phyloP scores from a whole-genome alignment of 495 filamentous ascomycete species.

The Aspergillus nidulans region DNA sequence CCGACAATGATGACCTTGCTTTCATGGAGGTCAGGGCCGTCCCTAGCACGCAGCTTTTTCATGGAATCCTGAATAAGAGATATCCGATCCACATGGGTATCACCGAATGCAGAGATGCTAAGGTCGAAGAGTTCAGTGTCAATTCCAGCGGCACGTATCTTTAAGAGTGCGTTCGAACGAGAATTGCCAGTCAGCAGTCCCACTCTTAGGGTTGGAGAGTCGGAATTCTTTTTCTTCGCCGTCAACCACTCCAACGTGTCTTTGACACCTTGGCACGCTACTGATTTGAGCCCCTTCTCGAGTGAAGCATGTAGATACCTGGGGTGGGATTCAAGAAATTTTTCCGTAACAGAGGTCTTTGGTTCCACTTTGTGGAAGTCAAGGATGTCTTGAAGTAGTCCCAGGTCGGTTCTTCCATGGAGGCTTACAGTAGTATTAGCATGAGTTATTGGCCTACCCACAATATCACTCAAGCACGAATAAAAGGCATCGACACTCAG shows the following conservation, averaged over 20 bases:
- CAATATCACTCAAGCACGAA: constrained; percentile 11
- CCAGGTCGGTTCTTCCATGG: constrained; percentile 12
- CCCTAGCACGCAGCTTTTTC: background rate
- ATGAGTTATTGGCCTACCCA: constrained; percentile 12
- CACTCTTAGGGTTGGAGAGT: constrained; percentile 4
- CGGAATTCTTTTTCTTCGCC: background rate
- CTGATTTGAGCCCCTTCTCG: constrained; percentile 3
- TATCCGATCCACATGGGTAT: constrained; percentile 7
- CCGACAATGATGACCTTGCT: constrained; percentile 12
- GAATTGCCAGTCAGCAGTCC: constrained; percentile 16
- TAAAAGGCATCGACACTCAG: constrained; percentile 15
- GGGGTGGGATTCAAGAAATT: constrained; percentile 8
- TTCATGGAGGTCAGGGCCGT: background rate
- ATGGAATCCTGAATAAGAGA: constrained; percentile 10
- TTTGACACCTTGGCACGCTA: constrained; percentile 5
- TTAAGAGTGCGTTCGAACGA: constrained; percentile 10
- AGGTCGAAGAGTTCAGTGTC: constrained; percentile 10
- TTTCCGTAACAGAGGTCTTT: constrained; percentile 3
- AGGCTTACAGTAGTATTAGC: constrained; percentile 13
- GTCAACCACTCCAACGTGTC: constrained; percentile 11
- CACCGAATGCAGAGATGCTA: constrained; percentile 12
- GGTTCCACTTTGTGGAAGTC: constrained; percentile 4
- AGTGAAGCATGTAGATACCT: constrained; percentile 10
- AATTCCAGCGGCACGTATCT: constrained; percentile 10
- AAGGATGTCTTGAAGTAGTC: constrained; percentile 10